A percentile compares a stretch with the other conserved stretches of the same genome.
These are phyloP conservation scores for Margaritispora aquatica DNA, from an alignment of 495 filamentous ascomycete genomes.

Conservation along the genomic window DNA sequence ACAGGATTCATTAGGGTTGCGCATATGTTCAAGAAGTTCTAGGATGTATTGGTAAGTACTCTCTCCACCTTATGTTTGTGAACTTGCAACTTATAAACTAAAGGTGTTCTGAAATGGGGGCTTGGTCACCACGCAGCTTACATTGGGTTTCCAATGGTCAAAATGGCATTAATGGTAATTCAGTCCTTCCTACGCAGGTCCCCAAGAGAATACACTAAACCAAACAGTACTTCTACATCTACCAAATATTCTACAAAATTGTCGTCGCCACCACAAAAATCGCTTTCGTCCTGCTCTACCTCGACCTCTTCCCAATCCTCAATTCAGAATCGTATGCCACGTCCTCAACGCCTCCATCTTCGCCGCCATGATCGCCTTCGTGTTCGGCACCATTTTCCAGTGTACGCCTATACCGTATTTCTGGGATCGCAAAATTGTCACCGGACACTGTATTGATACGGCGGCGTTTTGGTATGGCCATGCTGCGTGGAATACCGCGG, in stretches of 20 bases:
- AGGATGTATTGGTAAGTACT: slow-evolving; percentile 1
- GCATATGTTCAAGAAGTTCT: slow-evolving; percentile 2
- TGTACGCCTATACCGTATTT: slow-evolving; percentile 26
- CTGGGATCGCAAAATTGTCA: slow-evolving; percentile 26
- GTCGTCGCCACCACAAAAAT: slow-evolving; percentile 31
- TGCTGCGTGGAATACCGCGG: slow-evolving; percentile 32
- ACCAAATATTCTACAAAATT: slow-evolving; percentile 34
- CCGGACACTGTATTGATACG: slow-evolving; percentile 22
- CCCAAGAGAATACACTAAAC: neutral
- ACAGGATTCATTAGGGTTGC: neutral
- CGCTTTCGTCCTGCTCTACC: slow-evolving; percentile 32
- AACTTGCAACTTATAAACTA: neutral
- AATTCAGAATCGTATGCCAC: slow-evolving; percentile 26
- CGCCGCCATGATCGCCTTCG: slow-evolving; percentile 34
- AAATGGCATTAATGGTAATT: slow-evolving; percentile 1
- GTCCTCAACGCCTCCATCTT: slow-evolving; percentile 17
- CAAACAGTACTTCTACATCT: slow-evolving; percentile 28
- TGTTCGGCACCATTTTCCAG: slow-evolving; percentile 33
- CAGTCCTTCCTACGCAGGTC: no score
- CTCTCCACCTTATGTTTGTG: neutral
- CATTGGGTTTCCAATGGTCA: neutral
- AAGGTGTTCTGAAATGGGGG: slow-evolving; percentile 7
- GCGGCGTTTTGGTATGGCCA: slow-evolving; percentile 10
- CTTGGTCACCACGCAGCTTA: slow-evolving; percentile 6
- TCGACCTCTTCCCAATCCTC: slow-evolving; percentile 28